A percentile compares a stretch with the other conserved stretches of the same genome.
These are phyloP conservation scores for Murraya paniculata DNA, from an alignment of 345 rosid genomes.

Conservation along the genomic window DNA sequence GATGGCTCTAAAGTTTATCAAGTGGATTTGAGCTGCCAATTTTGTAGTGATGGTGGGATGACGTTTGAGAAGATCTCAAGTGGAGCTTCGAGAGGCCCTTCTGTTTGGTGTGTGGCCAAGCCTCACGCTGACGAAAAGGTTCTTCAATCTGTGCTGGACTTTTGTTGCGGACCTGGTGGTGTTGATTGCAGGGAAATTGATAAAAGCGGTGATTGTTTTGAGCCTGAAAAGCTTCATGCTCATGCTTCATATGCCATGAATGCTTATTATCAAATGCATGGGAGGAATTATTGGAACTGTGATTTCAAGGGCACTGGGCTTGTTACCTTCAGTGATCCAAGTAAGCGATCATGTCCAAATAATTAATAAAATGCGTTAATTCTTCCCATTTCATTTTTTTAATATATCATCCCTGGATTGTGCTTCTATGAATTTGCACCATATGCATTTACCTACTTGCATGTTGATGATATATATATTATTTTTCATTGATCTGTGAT, in stretches of 20 bases:
- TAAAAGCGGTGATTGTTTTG: conserved; percentile 46
- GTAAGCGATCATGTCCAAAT: conserved; percentile 25
- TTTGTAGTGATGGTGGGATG: conserved; percentile 42
- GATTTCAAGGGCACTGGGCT: conserved; percentile 67
- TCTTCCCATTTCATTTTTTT: neutral
- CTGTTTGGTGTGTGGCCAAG: conserved; percentile 75
- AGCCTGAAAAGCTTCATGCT: conserved; percentile 54
- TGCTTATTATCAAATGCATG: conserved; percentile 66
- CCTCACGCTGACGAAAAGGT: conserved; percentile 62
- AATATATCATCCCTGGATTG: neutral
- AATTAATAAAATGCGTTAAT: neutral
- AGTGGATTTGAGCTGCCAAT: conserved; percentile 58
- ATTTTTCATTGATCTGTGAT: neutral
- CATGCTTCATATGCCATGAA: conserved; percentile 73
- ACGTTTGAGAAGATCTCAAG: conserved; percentile 29
- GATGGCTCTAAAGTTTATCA: conserved; percentile 61
- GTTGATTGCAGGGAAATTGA: conserved; percentile 62
- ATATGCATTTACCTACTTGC: neutral
- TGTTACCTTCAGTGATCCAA: conserved; percentile 65
- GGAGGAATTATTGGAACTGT: conserved; percentile 75
- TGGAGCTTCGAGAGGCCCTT: conserved; percentile 40
- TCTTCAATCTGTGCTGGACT: conserved; percentile 52
- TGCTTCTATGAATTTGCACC: neutral
- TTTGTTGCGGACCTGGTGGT: conserved; percentile 67
- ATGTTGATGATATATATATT: neutral